phyloP scores from a whole-genome alignment of 306 rosid genomes.

The Gillenia trifoliata region DNA sequence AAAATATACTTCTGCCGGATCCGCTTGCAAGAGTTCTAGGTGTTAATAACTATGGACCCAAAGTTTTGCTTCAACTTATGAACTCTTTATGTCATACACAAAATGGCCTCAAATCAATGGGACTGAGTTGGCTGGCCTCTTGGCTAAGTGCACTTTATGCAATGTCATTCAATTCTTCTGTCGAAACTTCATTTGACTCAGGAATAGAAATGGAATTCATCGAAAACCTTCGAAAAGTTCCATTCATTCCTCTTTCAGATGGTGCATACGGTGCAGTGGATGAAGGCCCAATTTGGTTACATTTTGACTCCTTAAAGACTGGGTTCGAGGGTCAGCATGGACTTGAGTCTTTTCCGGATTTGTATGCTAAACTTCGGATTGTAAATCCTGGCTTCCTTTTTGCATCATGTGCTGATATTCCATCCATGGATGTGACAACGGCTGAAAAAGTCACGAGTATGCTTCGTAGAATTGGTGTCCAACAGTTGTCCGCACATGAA shows the following conservation, averaged over 20 bases:
- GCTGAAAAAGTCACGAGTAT: conserved; percentile 47
- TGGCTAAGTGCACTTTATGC: conserved; percentile 53
- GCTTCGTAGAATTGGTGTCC: conserved; percentile 77
- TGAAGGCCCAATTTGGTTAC: conserved; percentile 87
- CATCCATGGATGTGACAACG: conserved; percentile 28
- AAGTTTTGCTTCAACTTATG: conserved; percentile 54
- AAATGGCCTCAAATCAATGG: conserved; percentile 51
- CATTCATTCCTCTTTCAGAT: conserved; percentile 87
- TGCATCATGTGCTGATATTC: conserved; percentile 40
- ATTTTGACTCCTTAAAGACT: conserved; percentile 39
- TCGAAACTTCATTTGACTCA: conserved; percentile 28
- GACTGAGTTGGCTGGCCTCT: conserved; percentile 69
- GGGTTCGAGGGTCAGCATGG: conserved; percentile 49
- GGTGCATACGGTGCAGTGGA: conserved; percentile 66
- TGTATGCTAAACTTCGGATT: conserved; percentile 67
- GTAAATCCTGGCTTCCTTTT: conserved; percentile 66
- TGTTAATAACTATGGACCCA: conserved; percentile 75
- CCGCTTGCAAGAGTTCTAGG: conserved; percentile 70
- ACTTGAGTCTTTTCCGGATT: conserved; percentile 64
- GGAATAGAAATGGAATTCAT: conserved; percentile 41
- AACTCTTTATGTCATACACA: conserved; percentile 46
- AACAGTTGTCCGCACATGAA: conserved; percentile 82
- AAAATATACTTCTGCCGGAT: conserved; percentile 52
- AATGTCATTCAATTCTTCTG: conserved; percentile 45
- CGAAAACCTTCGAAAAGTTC: conserved; percentile 42